Evolutionary conservation across 768 basidiomycete genomes (phyloP), one percentile per base, ranked within the genome.

Genomic region (Lentinula raphanica): DNA sequence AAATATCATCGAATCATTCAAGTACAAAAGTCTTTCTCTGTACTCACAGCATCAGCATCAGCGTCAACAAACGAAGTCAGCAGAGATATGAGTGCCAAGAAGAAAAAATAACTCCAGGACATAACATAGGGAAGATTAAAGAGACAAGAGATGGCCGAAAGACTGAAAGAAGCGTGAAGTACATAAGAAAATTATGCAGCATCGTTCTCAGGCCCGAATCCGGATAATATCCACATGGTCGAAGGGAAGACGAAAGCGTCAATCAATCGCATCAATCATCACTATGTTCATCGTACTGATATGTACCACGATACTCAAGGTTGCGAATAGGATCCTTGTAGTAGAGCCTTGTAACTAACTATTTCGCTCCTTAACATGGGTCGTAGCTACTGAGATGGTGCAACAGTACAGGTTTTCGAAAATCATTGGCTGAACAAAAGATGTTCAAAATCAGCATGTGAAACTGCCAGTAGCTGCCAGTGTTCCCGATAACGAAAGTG

Each of bases 181-280:
- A 48, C 46, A 48, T 48, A 48, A 31, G 17, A 50, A 50, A 9
- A 5, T 23, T 36, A 17, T 36, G 21, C 8, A 31, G 23, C 11
- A 50, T 50, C 49, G 31, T 50, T 50, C 49, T 50, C 49, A 50
- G 32, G 49, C 28, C 12, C 46, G n/a, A 49, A 28, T 29, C 46
- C 42, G 42, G 42, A 21, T 21, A 44, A 8, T 21, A 44, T 21
- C 42, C 42, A 44, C 42, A 44, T 44, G 42, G 42, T 44, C 23
- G 42, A 23, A 7, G 8, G 19, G 23, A 44, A 13, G 21, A 5
- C 23, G 42, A 44, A 44, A 21, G 21, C 21, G 42, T 44, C 42
- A 44, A 44, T 44, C 19, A 5, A 44, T 23, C 9, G 19, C 7
- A 7, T n/a, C 19, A 19, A 17, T 40, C n/a, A 40, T 40, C 9